A percentile compares a stretch with the other conserved stretches of the same genome.
These are phyloP conservation scores for Prototheca wickerhamii DNA, from an alignment of 163 green algal species.

Conservation along the genomic window DNA sequence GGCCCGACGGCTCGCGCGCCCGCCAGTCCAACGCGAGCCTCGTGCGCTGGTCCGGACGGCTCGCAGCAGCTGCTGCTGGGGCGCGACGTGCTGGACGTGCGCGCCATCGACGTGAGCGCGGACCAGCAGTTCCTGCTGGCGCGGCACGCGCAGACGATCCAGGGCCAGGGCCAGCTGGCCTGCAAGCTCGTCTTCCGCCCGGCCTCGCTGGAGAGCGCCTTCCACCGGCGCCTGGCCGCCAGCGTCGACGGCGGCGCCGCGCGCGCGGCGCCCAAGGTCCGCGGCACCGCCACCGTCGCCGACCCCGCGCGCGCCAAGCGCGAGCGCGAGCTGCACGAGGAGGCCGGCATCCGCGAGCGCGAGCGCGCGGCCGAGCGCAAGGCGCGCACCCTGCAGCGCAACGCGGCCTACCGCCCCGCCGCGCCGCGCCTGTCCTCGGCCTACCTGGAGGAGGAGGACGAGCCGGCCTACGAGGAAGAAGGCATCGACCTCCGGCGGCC, in stretches of 20 bases:
- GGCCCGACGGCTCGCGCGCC: slow-evolving; percentile 15
- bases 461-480: slow-evolving; percentile 28
- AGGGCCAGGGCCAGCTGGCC: slow-evolving; percentile 53
- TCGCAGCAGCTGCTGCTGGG: slow-evolving; percentile 63
- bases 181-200: slow-evolving; percentile 54
- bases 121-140: slow-evolving; percentile 58
- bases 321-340: slow-evolving; percentile 44
- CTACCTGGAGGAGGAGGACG: slow-evolving; percentile 61
- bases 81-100: slow-evolving; percentile 70
- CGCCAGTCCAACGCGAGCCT: slow-evolving; percentile 70
- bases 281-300: slow-evolving; percentile 32
- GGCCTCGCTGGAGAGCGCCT: slow-evolving; percentile 43
- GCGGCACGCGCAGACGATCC: slow-evolving; percentile 35
- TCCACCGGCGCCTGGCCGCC: slow-evolving; percentile 57
- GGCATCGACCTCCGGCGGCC: slow-evolving; percentile 13
- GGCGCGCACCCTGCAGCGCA: slow-evolving; percentile 34
- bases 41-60: slow-evolving; percentile 82
- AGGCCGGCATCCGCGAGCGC: slow-evolving; percentile 37
- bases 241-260: slow-evolving; percentile 27
- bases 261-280: slow-evolving; percentile 14
- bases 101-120: slow-evolving; percentile 41
- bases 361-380: slow-evolving; percentile 28
- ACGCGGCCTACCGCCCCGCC: slow-evolving; percentile 4
- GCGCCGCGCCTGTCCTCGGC: slow-evolving; percentile 20
- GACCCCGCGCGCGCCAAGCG: slow-evolving; percentile 50